Conservation (phyloP, 2,329 filamentous ascomycete genomes). For the Penicillium sp. region DNA sequence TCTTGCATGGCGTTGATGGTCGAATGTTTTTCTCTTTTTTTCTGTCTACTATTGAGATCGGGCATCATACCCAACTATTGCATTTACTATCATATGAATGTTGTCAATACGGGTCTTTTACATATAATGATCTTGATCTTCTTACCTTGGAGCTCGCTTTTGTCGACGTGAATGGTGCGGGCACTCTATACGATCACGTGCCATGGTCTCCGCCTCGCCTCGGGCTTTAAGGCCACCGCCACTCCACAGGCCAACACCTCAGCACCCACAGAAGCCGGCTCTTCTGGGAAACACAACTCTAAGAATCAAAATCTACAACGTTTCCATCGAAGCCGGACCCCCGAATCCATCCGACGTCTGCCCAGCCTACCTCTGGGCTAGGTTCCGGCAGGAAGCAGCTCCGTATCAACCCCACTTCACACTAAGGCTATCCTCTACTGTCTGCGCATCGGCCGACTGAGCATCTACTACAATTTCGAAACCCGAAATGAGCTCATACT, state of each 20-base stretch:
- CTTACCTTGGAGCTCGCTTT: neutral
- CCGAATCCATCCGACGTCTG: neutral
- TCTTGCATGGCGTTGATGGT: conserved; percentile 36
- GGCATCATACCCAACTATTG: conserved; percentile 38
- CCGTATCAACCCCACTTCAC: conserved; percentile 25
- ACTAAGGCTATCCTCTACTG: conserved; percentile 15
- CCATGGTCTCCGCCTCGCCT: conserved; percentile 1
- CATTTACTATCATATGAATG: conserved; percentile 25
- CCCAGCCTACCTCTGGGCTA: conserved; percentile 2
- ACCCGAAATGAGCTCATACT: conserved; percentile 70
- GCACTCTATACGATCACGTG: conserved; percentile 16
- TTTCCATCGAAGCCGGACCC: neutral
- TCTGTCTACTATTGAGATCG: conserved; percentile 25
- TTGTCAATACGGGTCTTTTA: conserved; percentile 14
- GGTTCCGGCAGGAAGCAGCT: conserved; percentile 12
- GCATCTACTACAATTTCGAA: neutral
- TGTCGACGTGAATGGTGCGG: neutral
- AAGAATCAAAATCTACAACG: neutral
- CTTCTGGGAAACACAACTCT: conserved; percentile 13
- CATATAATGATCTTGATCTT: neutral
- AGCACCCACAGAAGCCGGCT: conserved; percentile 20
- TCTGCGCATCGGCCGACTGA: neutral
- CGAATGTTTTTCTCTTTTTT: conserved; percentile 20
- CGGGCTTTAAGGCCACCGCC: no score
- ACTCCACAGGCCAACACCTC: no score